Evolutionary conservation across 352 stramenopile genomes (phyloP), one percentile per base, ranked within the genome.

Genomic region (Globisporangium heterothallicum): DNA sequence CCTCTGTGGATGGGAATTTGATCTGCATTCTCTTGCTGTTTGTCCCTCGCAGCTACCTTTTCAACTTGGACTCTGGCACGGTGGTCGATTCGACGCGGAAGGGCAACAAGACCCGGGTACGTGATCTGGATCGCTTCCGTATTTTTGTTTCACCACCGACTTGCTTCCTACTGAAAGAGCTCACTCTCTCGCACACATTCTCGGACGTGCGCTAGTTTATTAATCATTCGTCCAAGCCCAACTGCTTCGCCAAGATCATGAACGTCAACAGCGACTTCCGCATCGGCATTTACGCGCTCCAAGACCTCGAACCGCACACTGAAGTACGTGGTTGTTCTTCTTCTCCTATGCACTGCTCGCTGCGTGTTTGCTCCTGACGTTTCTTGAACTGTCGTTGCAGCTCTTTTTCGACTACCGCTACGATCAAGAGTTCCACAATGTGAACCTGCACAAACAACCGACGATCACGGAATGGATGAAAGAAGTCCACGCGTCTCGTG

Each of bases 21-120:
- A 14, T 41, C 25, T 30, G 9, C n/a, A 41, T 47, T 18, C 22
- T 27, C 7, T n/a, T n/a, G n/a, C n/a, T n/a, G n/a, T n/a, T n/a
- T n/a, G n/a, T n/a, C n/a, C n/a, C n/a, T n/a, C n/a, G 14, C 27
- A 87, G 81, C 51, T 98, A 97, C 61, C 56, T 98, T 18, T 98
- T 98, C 72, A 97, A 98, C 58, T 53, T 98, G 50, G 92, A 94
- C 62, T 86, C 76, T 5, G 94, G 97, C 34, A 88, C 75, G 41
- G 84, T 94, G 35, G 74, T 99, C 13, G 95, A 98, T 67, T 93
- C 93, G 24, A 95, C 88, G 12, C 75, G 85, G 19, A 97, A 98
- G 54, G 94, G 95, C 14, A 98, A 98, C 77, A 98, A 98, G 67
- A 93, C 86, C 4, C 70, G 90, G 64, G 80, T 88, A 68, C 52